These are phyloP conservation scores for Pseudonitzschia delicatissima DNA, from an alignment of 108 stramenopile genomes.

Conservation along the genomic window DNA sequence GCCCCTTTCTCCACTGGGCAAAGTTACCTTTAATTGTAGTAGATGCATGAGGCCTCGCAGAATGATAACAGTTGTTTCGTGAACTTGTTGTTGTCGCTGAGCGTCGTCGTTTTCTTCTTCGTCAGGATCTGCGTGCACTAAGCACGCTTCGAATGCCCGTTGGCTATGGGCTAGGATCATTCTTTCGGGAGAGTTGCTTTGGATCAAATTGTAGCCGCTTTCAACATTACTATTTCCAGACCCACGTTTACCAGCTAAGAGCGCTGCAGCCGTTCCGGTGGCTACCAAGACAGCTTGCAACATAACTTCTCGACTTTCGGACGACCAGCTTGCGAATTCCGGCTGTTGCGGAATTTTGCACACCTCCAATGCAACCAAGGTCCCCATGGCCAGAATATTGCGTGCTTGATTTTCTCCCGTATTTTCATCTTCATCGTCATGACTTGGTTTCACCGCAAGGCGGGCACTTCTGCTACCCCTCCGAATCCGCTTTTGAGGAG, in stretches of 20 bases:
- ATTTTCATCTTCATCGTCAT: conserved; percentile 11
- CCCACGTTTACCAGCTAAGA: conserved; percentile 17
- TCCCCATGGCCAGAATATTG: conserved; percentile 19
- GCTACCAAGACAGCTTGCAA: conserved; percentile 49
- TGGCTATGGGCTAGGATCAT: not conserved
- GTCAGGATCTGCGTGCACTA: not conserved
- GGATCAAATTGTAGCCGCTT: not conserved
- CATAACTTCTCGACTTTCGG: conserved; percentile 58
- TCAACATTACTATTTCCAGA: not conserved
- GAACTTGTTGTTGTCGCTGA: conserved; percentile 12
- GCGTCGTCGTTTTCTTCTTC: conserved; percentile 3
- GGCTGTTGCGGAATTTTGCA: conserved; percentile 35
- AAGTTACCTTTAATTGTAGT: conserved; percentile 44
- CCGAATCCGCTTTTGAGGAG: conserved; percentile 29
- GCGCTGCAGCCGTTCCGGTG: conserved; percentile 46
- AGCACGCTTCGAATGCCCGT: conserved; percentile 4
- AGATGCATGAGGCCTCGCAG: conserved; percentile 60
- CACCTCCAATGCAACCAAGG: conserved; percentile 18
- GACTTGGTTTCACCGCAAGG: not conserved
- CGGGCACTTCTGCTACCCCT: conserved; percentile 16
- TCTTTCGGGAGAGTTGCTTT: not conserved
- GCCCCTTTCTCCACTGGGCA: conserved; percentile 70
- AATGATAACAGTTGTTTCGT: conserved; percentile 52
- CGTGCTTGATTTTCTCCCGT: conserved; percentile 20
- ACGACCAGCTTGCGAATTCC: conserved; percentile 71